Base-by-base conservation (phyloP, 1,284 basidiomycete genomes). In the Moniliophthora roreri region DNA sequence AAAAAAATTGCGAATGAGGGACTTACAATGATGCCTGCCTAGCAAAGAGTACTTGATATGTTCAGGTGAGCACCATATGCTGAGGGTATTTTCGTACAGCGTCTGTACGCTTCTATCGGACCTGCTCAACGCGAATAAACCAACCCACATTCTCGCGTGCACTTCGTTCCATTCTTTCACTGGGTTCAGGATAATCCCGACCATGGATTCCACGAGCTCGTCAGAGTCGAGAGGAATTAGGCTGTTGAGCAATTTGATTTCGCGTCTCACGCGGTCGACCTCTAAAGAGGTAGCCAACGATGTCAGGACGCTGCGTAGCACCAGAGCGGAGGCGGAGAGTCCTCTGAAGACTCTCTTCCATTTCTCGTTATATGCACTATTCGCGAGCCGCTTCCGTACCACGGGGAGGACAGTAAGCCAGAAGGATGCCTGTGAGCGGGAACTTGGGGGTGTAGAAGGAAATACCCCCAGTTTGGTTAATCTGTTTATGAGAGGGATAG, bases 1-100 rank as follows among this genome's bases (percentile, higher is more conserved):
- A 46, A 40, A 36, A 20, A 35, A 11, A 26, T 26, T 40, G 9
- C 18, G 16, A 36, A 58, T 13, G 8, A 47, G 13, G 48, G 1
- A 70, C 82, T 54, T 67, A 89, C 89, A 89, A 55, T 72, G 80
- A 67, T 91, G 88, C 15, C 76, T 74, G 21, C 80, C 80, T 6
- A 91, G 67, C n/a, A 89, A 66, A 0, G 89, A 89, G 64, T 89
- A 85, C 53, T 80, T 86, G 60, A 91, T 74, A 60, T 91, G 85
- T 21, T 86, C 83, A 5, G 81, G 67, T 15, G 80, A 76, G 9
- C 83, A 73, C 89, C 89, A 92, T 7, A 76, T 61, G n/a, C 82
- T 79, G 3, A 85, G 60, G 1, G 81, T 66, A 47, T 69, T 72
- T 35, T 72, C 64, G 24, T 85, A 67, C 46, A 91, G 71, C 0